These are phyloP conservation scores for Bauhinia variegata DNA, from an alignment of 306 rosid species.

Conservation along the genomic window DNA sequence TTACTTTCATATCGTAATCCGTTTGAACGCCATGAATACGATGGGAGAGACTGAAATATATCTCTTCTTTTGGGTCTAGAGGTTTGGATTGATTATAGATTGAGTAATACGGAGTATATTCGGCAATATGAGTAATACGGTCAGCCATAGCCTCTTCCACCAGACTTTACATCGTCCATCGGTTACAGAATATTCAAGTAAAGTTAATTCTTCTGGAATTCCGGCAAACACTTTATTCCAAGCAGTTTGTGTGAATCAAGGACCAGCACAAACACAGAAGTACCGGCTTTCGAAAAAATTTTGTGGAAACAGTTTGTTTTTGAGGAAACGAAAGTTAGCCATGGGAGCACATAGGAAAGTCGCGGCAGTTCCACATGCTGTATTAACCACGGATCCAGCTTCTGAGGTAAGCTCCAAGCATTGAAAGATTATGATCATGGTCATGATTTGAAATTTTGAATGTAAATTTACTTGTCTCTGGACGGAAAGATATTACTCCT, in stretches of 20 bases:
- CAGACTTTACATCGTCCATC: constrained; percentile 59
- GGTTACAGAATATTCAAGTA: constrained; percentile 58
- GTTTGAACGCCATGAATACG: background rate
- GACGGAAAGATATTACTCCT: background rate
- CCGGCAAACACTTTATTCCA: constrained; percentile 55
- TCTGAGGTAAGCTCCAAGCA: constrained; percentile 53
- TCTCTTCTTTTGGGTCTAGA: background rate
- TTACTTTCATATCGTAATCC: background rate
- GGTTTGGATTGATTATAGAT: background rate
- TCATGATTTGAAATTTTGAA: background rate
- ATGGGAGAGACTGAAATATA: background rate
- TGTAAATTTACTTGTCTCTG: background rate
- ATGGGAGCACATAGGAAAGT: constrained; percentile 46
- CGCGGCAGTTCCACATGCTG: constrained; percentile 59
- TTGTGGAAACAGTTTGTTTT: constrained; percentile 54
- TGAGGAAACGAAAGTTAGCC: constrained; percentile 51
- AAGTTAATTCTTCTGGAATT: constrained; percentile 58
- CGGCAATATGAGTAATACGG: constrained; percentile 65
- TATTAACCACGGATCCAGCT: constrained; percentile 53
- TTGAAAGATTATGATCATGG: constrained; percentile 11
- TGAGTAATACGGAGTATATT: constrained; percentile 43
- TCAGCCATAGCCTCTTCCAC: constrained; percentile 65
- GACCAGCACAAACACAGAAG: constrained; percentile 45
- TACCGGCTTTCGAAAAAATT: constrained; percentile 53
- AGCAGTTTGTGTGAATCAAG: constrained; percentile 52